Evolutionary conservation across 768 basidiomycete genomes (phyloP), one percentile per base, ranked within the genome.

Genomic region (Boletus sp.): DNA sequence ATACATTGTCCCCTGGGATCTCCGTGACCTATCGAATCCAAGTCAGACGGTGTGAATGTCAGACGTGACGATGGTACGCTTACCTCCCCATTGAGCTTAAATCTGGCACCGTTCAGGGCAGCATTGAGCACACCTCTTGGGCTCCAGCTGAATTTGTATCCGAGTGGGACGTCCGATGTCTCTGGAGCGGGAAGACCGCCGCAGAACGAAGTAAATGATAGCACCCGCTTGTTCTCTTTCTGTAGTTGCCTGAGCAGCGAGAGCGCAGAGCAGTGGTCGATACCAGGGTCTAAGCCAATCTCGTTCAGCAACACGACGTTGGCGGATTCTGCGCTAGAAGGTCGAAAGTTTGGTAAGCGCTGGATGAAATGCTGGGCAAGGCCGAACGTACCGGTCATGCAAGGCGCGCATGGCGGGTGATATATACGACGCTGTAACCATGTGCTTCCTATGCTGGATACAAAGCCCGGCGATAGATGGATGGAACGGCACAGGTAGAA

Each of bases 91-190:
- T 76, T 62, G 28, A 93, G 74, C 64, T 81, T 80, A 71, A 85
- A 97, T 39, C 66, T 68, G 2, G 95, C 93, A 0, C 75, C 69
- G 60, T 95, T 92, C 55, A 85, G 70, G 0, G 90, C 90, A 3
- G 94, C 95, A 15, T 78, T 82, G 39, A 98, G 73, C 8, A 96
- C 94, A 6, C 92, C 94, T 55, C 85, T 79, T 0, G 95, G 94
- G 48, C 85, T 90, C 95, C 95, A 98, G 62, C 92, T 92, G 67
- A 94, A 94, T 67, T 94, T 96, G 67, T 96, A 94, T n/a, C 87
- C 80, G 10, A 95, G 74, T 2, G 93, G 92, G 15, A 88, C 83
- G 58, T 77, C 71, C 9, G 73, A 64, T 8, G 67, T 72, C 20
- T 69, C 89, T 0, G 91, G 91, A 1, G 88, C 86, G 0, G 95